Evolutionary conservation across 352 stramenopile genomes (phyloP).

Genomic region (Phytopythium vexans): DNA sequence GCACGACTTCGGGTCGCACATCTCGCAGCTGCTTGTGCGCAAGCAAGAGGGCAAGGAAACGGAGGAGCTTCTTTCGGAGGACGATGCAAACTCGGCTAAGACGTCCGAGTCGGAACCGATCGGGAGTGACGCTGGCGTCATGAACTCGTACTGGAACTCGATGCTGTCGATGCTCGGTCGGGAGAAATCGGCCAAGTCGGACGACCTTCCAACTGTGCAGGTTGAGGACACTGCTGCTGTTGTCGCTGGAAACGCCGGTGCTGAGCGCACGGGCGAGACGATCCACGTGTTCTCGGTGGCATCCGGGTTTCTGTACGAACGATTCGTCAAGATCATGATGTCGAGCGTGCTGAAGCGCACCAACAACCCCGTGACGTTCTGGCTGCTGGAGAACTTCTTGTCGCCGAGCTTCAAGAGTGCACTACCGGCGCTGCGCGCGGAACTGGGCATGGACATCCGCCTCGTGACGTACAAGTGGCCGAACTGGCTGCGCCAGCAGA

Average conservation of each 20-base stretch:
- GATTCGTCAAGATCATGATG: conserved; percentile 99
- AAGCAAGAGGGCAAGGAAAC: conserved; percentile 90
- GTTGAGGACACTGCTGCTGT: conserved; percentile 10
- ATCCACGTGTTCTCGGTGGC: conserved; percentile 99
- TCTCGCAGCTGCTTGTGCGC: conserved; percentile 89
- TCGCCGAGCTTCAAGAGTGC: conserved; percentile 97
- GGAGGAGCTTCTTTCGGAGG: conserved; percentile 47
- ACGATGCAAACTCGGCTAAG: conserved; percentile 14
- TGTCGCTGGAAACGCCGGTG: conserved; percentile 5
- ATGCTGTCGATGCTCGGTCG: conserved; percentile 71
- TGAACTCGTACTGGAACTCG: conserved; percentile 71
- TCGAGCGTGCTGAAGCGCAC: conserved; percentile 97
- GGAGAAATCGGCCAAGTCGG: conserved; percentile 9
- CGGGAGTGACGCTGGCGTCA: conserved; percentile 38
- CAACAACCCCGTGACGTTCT: conserved; percentile 98
- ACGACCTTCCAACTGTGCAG: conserved; percentile 5
- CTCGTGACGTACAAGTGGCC: conserved; percentile 99
- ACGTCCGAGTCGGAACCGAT: conserved; percentile 30
- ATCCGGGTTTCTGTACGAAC: conserved; percentile 97
- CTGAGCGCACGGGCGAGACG: conserved; percentile 78
- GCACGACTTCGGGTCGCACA: conserved; percentile 85
- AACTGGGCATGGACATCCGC: conserved; percentile 96
- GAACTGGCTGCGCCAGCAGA: conserved; percentile 97
- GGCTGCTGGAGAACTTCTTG: conserved; percentile 99
- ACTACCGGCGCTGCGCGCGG: conserved; percentile 88